A percentile compares a stretch with the other conserved stretches of the same genome.
phyloP scores from a whole-genome alignment of 148 eudicot genomes.

The Rhododendron mucronatum region DNA sequence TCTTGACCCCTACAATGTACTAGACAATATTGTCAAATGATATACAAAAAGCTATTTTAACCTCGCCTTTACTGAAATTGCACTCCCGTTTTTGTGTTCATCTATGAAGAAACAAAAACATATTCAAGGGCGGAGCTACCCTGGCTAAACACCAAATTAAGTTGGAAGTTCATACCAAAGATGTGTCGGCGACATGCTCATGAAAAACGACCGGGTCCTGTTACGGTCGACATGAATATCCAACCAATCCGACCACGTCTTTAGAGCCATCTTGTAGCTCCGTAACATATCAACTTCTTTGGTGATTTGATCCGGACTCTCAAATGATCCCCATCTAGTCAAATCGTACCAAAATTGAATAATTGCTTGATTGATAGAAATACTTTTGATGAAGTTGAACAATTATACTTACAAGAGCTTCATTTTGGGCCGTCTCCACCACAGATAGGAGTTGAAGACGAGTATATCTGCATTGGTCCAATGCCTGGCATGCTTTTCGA shows the following conservation, averaged over 20 bases:
- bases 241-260: conserved; percentile 85
- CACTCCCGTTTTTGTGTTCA: background rate
- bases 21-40: background rate
- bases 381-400: background rate
- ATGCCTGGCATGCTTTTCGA: conserved; percentile 77
- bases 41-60: background rate
- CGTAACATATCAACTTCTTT: conserved; percentile 62
- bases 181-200: conserved; percentile 82
- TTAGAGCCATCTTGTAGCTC: conserved; percentile 72
- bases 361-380: background rate
- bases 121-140: no score
- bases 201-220: conserved; percentile 56
- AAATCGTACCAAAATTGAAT: background rate
- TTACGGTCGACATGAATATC: conserved; percentile 58
- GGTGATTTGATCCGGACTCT: conserved; percentile 45
- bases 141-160: background rate
- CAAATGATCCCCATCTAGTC: conserved; percentile 72
- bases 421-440: conserved; percentile 79
- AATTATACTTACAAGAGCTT: conserved; percentile 44
- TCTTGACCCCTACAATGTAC: conserved; percentile 55
- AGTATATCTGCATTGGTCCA: conserved; percentile 86
- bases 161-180: conserved; percentile 36
- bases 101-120: background rate
- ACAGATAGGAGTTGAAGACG: conserved; percentile 69
- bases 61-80: no score